Percentiles rank a stretch among this genome's conserved stretches.
phyloP scores from a whole-genome alignment of 352 stramenopile genomes.

The Globisporangium radiosum region DNA sequence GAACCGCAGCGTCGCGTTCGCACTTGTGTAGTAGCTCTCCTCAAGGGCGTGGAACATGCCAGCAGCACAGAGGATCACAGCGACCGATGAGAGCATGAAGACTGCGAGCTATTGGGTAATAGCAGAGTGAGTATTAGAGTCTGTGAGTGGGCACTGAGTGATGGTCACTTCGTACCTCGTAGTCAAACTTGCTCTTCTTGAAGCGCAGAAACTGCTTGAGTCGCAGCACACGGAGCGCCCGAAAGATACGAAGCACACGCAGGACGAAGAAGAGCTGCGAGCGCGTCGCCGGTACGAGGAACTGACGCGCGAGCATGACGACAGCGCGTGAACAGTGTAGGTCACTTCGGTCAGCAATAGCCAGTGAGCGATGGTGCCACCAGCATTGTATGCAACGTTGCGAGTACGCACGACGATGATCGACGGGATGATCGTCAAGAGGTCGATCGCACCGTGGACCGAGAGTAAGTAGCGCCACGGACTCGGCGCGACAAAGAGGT shows the following conservation, averaged over 20 bases:
- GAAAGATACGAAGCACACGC: slow-evolving; percentile 63
- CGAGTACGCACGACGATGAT: slow-evolving; percentile 40
- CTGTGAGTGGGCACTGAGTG: background rate
- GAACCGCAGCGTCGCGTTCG: slow-evolving; percentile 31
- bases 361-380: too few relatives aligned
- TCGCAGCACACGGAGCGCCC: slow-evolving; percentile 48
- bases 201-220: slow-evolving; percentile 52
- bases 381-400: too few relatives aligned
- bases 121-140: background rate
- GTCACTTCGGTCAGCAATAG: too few relatives aligned
- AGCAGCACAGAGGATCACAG: slow-evolving; percentile 54
- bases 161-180: slow-evolving; percentile 32
- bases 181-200: slow-evolving; percentile 66
- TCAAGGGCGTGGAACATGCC: slow-evolving; percentile 65
- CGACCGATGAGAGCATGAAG: slow-evolving; percentile 58
- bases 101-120: slow-evolving; percentile 31
- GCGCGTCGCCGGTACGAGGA: slow-evolving; percentile 31
- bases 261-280: slow-evolving; percentile 60
- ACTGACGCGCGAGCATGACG: slow-evolving; percentile 18
- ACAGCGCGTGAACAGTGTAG: background rate
- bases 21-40: slow-evolving; percentile 30
- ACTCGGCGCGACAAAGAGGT: slow-evolving; percentile 40
- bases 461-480: slow-evolving; percentile 44
- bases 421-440: slow-evolving; percentile 64
- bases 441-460: slow-evolving; percentile 47